Base-by-base conservation (phyloP, 345 rosid genomes). In the Moringa oleifera region DNA sequence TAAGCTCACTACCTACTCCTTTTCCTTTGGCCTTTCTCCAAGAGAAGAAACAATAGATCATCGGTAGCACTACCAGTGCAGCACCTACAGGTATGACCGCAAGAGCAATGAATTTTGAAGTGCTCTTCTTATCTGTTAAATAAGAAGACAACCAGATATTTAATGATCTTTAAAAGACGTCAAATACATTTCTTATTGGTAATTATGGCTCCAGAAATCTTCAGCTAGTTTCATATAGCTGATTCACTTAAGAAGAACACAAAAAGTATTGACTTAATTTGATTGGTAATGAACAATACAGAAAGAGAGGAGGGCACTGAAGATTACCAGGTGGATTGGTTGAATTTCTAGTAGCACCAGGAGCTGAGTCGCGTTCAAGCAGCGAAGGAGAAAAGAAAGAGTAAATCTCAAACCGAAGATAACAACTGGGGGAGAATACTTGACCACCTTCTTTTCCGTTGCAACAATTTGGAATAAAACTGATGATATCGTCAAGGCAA, bases 371-470 rank as follows among this genome's bases (percentile, higher is more conserved):
- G 2, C 55, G 61, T 4, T 20, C 37, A 22, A 37, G 21, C 7
- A 51, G 52, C 33, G 71, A 18, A 53, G 65, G 50, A 7, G 75
- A 59, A 57, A 55, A 69, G 68, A 80, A 75, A 17, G 68, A 6
- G 58, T 71, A 72, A 16, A 51, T 37, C 69, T 81, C 83, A 55
- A 59, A 75, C 18, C 81, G 70, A 25, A 78, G 51, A 55, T 64
- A 55, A 62, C 83, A 81, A 46, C 80, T 76, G 46, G 55, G 25
- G 7, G 79, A 19, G 20, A 24, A 50, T 7, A 68, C 19, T 54
- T 55, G 56, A 58, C 49, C 70, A 17, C 75, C 83, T 15, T 20
- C 16, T 28, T 13, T 63, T 23, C 46, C 12, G 41, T 49, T 28
- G 65, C 67, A 51, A 36, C 20, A 52, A n/a, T n/a, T n/a, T 7